phyloP scores from a whole-genome alignment of 2,329 filamentous ascomycete species.

The Didymella pinodella region DNA sequence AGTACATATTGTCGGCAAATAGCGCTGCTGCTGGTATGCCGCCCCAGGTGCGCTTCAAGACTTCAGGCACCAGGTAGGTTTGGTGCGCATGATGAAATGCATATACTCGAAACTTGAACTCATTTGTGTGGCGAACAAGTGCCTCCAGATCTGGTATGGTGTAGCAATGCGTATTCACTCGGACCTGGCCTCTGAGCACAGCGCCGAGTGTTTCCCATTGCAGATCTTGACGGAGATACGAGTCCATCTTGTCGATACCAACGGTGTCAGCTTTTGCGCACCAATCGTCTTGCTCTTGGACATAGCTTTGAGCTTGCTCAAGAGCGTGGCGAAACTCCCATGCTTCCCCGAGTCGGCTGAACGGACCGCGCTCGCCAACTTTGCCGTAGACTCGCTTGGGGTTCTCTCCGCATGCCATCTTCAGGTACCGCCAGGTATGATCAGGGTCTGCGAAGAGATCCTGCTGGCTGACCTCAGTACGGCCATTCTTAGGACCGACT shows the following conservation, averaged over 20 bases:
- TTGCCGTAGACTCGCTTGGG: slow-evolving; percentile 67
- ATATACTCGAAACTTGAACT: slow-evolving; percentile 72
- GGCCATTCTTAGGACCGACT: slow-evolving; percentile 60
- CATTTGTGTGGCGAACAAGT: slow-evolving; percentile 74
- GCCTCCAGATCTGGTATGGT: slow-evolving; percentile 73
- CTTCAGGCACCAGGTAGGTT: slow-evolving; percentile 71
- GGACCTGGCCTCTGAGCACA: slow-evolving; percentile 71
- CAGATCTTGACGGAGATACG: slow-evolving; percentile 69
- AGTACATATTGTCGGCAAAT: slow-evolving; percentile 77
- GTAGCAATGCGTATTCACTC: slow-evolving; percentile 76
- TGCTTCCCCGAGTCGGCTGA: slow-evolving; percentile 71
- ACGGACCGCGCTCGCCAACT: slow-evolving; percentile 26
- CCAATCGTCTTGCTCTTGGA: slow-evolving; percentile 72
- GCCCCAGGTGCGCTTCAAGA: slow-evolving; percentile 54
- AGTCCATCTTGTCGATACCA: slow-evolving; percentile 53
- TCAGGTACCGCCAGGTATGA: slow-evolving; percentile 73
- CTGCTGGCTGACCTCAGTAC: slow-evolving; percentile 69
- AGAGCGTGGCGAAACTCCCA: slow-evolving; percentile 74
- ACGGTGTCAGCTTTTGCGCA: slow-evolving; percentile 50
- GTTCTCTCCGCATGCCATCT: slow-evolving; percentile 80
- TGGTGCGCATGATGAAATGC: slow-evolving; percentile 76
- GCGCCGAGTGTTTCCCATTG: slow-evolving; percentile 70
- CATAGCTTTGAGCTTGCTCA: slow-evolving; percentile 66
- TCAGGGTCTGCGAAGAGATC: slow-evolving; percentile 56
- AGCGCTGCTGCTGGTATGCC: slow-evolving; percentile 59